Evolutionary conservation across 2,329 filamentous ascomycete species (phyloP).

Genomic region (Plectosphaerella cucumerina): DNA sequence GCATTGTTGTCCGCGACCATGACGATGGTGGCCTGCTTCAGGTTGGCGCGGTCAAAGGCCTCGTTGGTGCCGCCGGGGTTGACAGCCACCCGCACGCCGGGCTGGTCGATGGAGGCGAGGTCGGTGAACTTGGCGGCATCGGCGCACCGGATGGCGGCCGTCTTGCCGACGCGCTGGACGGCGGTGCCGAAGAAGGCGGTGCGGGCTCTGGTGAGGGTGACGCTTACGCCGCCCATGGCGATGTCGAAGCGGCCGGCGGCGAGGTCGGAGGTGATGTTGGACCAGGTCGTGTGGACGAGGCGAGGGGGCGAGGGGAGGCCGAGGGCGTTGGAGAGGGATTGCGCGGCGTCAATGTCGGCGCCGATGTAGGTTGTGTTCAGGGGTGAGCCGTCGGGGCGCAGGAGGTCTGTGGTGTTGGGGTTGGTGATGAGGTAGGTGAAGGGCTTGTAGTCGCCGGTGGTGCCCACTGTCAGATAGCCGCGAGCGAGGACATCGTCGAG

Average conservation of each 20-base stretch:
- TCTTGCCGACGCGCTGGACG: slow-evolving; percentile 10
- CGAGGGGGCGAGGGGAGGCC: slow-evolving; percentile 6
- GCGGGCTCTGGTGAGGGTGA: slow-evolving; percentile 6
- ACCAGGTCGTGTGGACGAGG: slow-evolving; percentile 5
- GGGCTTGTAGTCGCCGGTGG: slow-evolving; percentile 11
- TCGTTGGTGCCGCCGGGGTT: slow-evolving; percentile 11
- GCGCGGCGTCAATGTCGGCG: slow-evolving; percentile 10
- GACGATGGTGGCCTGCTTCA: slow-evolving; percentile 6
- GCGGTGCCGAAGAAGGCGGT: slow-evolving; percentile 8
- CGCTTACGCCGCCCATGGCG: slow-evolving; percentile 11
- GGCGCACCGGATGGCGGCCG: slow-evolving; percentile 9
- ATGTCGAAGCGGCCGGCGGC: slow-evolving; percentile 8
- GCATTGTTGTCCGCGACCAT: slow-evolving; percentile 11
- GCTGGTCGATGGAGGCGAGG: slow-evolving; percentile 7
- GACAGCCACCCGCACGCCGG: slow-evolving; percentile 7
- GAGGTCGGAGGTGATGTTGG: slow-evolving; percentile 9
- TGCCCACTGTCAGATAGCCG: slow-evolving; percentile 10
- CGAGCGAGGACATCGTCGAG: slow-evolving; percentile 8
- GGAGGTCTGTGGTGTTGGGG: slow-evolving; percentile 1
- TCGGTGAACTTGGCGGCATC: slow-evolving; percentile 7
- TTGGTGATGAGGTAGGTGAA: slow-evolving; percentile 10
- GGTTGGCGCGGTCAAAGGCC: slow-evolving; percentile 11
- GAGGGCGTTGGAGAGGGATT: slow-evolving; percentile 11
- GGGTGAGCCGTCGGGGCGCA: slow-evolving; percentile 1
- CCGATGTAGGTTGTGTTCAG: slow-evolving; percentile 11